phyloP scores from a whole-genome alignment of 78 protist species.

The Dictyostelium intermedium region DNA sequence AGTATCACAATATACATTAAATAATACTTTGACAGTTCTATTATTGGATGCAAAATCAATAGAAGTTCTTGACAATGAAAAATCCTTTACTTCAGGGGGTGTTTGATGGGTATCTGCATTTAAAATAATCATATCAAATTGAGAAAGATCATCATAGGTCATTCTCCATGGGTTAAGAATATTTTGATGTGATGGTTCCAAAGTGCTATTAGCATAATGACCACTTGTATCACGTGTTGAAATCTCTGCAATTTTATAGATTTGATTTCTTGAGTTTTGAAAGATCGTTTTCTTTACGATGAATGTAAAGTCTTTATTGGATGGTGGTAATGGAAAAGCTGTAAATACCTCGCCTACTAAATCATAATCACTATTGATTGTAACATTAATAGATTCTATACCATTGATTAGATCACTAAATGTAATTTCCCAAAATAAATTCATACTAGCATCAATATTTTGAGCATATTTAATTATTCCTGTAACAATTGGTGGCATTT shows the following conservation, averaged over 20 bases:
- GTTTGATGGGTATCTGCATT: too few relatives aligned
- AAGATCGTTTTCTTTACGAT: background rate
- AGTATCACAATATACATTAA: background rate
- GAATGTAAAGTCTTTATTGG: too few relatives aligned
- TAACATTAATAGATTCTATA: background rate
- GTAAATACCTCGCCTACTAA: background rate
- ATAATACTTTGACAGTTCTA: background rate
- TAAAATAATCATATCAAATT: background rate
- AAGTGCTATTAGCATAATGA: background rate
- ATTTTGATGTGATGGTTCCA: background rate
- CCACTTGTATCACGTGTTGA: background rate
- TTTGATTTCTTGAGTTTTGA: background rate
- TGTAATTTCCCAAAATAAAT: background rate
- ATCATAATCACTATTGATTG: background rate
- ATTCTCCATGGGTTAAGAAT: background rate
- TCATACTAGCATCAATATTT: accelerated
- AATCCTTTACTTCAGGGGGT: too few relatives aligned
- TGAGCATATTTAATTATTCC: background rate
- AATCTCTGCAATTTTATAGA: background rate
- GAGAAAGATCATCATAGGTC: background rate
- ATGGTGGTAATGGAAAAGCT: background rate
- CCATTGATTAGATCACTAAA: background rate
- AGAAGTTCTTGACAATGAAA: background rate
- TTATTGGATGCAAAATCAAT: background rate
- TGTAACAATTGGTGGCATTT: background rate